These are phyloP conservation scores for Corinectria fuckeliana DNA, from an alignment of 2,329 filamentous ascomycete genomes.

Conservation along the genomic window DNA sequence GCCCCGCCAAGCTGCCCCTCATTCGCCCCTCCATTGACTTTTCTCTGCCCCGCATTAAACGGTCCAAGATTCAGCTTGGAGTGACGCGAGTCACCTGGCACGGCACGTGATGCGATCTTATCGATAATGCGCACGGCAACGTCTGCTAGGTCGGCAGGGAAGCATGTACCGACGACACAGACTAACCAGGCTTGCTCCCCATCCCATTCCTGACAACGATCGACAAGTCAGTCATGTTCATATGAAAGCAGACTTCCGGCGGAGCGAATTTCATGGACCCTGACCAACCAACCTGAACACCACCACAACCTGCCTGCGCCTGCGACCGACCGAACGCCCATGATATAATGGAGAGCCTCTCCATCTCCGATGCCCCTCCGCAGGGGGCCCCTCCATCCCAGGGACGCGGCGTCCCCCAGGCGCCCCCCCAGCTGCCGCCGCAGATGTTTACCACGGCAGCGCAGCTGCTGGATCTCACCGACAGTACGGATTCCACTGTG, in stretches of 20 bases:
- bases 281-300: slow-evolving; percentile 21
- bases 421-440: slow-evolving; percentile 73
- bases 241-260: slow-evolving; percentile 27
- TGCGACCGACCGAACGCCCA: slow-evolving; percentile 18
- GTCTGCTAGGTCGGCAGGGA: slow-evolving; percentile 30
- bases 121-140: slow-evolving; percentile 30
- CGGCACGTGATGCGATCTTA: slow-evolving; percentile 30
- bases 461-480: slow-evolving; percentile 92
- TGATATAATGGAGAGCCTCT: slow-evolving; percentile 61
- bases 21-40: slow-evolving; percentile 33
- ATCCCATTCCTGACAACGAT: slow-evolving; percentile 20
- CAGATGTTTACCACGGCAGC: slow-evolving; percentile 99
- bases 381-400: slow-evolving; percentile 45
- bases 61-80: neutral
- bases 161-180: slow-evolving; percentile 34
- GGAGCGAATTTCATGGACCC: slow-evolving; percentile 30
- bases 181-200: slow-evolving; percentile 18
- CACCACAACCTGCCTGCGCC: slow-evolving; percentile 8
- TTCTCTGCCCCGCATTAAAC: slow-evolving; percentile 33
- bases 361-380: slow-evolving; percentile 56
- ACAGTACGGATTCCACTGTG: slow-evolving; percentile 71
- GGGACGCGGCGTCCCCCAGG: slow-evolving; percentile 49
- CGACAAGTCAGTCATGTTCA: slow-evolving; percentile 31
- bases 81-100: slow-evolving; percentile 21
- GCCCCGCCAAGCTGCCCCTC: slow-evolving; percentile 39